Conservation (phyloP, 1,284 basidiomycete species). For the Somion occarium region DNA sequence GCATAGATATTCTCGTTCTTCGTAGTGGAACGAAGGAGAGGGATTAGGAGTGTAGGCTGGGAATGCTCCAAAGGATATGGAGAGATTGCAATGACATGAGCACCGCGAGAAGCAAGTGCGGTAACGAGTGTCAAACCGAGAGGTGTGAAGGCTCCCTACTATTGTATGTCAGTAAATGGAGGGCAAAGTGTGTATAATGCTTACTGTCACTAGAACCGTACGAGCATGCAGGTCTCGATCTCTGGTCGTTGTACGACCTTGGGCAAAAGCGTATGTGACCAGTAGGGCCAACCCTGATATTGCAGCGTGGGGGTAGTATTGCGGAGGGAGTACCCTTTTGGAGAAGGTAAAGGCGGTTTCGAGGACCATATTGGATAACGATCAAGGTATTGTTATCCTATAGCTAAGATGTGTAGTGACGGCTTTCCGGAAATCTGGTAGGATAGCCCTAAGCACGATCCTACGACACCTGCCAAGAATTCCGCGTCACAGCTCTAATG, state of each 20-base stretch:
- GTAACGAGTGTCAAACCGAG: conserved; percentile 64
- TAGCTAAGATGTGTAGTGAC: no score
- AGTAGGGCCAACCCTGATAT: conserved; percentile 39
- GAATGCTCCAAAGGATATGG: conserved; percentile 52
- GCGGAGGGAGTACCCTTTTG: conserved; percentile 25
- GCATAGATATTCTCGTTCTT: conserved; percentile 71
- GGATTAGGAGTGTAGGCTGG: conserved; percentile 51
- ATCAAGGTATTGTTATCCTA: no score
- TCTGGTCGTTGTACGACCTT: conserved; percentile 62
- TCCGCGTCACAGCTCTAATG: no score
- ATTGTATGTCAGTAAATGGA: conserved; percentile 1
- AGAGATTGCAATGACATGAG: conserved; percentile 69
- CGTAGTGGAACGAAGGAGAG: conserved; percentile 59
- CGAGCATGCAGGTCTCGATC: conserved; percentile 72
- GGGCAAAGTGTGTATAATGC: conserved; percentile 6
- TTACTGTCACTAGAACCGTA: conserved; percentile 64
- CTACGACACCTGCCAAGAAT: no score
- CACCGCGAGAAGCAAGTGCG: conserved; percentile 61
- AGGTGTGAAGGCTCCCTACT: conserved; percentile 69
- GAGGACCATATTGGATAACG: conserved; percentile 28
- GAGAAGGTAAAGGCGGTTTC: conserved; percentile 26
- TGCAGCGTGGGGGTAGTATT: conserved; percentile 46
- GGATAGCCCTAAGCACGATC: no score
- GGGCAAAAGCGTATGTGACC: conserved; percentile 51
- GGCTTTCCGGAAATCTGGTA: no score